A percentile compares a stretch with the other conserved stretches of the same genome.
These are phyloP conservation scores for Claviceps pusilla DNA, from an alignment of 2,329 filamentous ascomycete species.

Conservation along the genomic window DNA sequence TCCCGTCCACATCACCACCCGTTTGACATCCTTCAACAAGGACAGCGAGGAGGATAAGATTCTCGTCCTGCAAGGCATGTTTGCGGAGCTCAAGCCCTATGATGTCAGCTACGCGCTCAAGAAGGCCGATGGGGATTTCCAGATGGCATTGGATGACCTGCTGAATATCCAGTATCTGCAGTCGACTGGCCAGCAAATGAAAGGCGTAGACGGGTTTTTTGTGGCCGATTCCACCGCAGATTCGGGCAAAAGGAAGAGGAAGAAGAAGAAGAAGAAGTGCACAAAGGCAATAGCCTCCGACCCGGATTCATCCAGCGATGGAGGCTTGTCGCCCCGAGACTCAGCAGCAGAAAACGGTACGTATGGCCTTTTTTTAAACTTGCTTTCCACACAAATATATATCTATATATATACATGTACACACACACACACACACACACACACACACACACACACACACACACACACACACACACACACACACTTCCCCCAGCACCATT, in stretches of 20 bases:
- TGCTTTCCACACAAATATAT: too few species aligned
- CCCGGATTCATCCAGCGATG: constrained; percentile 8
- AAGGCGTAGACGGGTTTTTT: constrained; percentile 73
- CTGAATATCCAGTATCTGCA: constrained; percentile 67
- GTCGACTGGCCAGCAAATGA: constrained; percentile 45
- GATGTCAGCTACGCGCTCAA: constrained; percentile 53
- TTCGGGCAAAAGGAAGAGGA: constrained; percentile 20
- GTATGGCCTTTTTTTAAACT: neutral
- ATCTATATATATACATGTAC: too few species aligned
- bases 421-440: too few species aligned
- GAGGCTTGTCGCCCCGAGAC: constrained; percentile 7
- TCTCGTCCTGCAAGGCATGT: constrained; percentile 50
- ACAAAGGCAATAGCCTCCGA: constrained; percentile 12
- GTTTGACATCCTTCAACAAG: constrained; percentile 21
- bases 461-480: too few species aligned
- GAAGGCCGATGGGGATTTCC: constrained; percentile 52
- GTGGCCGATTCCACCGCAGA: constrained; percentile 30
- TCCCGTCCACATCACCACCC: constrained; percentile 10
- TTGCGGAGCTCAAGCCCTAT: constrained; percentile 50
- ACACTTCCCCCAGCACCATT: neutral
- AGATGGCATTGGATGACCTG: constrained; percentile 61
- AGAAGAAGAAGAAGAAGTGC: constrained; percentile 17
- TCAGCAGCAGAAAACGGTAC: neutral
- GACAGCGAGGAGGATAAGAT: constrained; percentile 47
- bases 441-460: too few species aligned